These are phyloP conservation scores for Silene uniflora DNA, from an alignment of 148 eudicot species.

Conservation along the genomic window DNA sequence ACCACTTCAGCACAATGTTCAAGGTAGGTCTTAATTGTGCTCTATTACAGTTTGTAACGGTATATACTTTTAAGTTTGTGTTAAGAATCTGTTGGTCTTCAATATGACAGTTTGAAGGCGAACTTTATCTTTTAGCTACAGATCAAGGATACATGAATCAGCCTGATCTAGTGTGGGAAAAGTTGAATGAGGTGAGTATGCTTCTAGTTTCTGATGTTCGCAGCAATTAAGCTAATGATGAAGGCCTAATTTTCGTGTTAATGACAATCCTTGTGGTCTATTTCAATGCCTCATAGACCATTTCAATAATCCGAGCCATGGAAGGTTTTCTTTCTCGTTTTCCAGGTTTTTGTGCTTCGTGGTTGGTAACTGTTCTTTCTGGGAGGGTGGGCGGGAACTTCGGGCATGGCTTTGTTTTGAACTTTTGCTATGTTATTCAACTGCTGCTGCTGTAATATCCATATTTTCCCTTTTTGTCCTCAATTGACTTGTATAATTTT, in stretches of 20 bases:
- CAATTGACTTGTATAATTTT: background rate
- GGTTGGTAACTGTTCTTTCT: background rate
- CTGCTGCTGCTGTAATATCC: background rate
- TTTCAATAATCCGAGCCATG: background rate
- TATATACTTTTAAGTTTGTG: conserved; percentile 11
- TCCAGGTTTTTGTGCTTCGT: background rate
- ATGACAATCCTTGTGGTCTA: background rate
- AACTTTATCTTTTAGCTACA: conserved; percentile 75
- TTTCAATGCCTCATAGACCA: background rate
- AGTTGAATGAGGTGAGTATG: conserved; percentile 79
- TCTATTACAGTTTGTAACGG: background rate
- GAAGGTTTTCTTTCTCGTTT: background rate
- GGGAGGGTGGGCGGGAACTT: no score
- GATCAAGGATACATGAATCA: conserved; percentile 93
- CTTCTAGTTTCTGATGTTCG: conserved; percentile 4
- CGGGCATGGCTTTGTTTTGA: no score
- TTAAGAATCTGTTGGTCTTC: conserved; percentile 15
- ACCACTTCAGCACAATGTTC: conserved; percentile 97
- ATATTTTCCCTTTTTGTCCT: background rate
- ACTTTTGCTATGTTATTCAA: no score
- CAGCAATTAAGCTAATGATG: background rate
- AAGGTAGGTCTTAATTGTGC: conserved; percentile 48
- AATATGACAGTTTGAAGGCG: conserved; percentile 62
- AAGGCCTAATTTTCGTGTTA: background rate
- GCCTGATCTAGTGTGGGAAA: conserved; percentile 96